Conservation (phyloP, 108 stramenopile genomes). For the Nitzschia sp. region DNA sequence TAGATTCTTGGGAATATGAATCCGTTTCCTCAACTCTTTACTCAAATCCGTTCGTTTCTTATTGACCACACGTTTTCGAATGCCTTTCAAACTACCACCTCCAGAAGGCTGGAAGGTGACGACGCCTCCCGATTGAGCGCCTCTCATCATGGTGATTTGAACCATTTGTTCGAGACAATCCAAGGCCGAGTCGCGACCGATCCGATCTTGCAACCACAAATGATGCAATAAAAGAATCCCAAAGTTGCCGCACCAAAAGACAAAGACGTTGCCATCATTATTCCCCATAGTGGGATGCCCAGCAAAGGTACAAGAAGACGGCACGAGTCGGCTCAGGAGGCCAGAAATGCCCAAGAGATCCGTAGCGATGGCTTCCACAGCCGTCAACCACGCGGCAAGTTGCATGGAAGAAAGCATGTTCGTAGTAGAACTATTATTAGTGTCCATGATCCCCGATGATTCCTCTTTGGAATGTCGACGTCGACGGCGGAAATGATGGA, state of each 20-base stretch:
- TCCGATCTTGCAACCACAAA: slow-evolving; percentile 52
- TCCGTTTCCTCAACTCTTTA: slow-evolving; percentile 42
- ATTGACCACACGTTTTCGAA: slow-evolving; percentile 79
- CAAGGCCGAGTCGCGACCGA: slow-evolving; percentile 58
- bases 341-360: slow-evolving; percentile 54
- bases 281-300: not conserved
- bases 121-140: slow-evolving; percentile 83
- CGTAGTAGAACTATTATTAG: not conserved
- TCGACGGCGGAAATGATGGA: slow-evolving; percentile 6
- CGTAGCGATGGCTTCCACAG: slow-evolving; percentile 62
- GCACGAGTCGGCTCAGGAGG: no score
- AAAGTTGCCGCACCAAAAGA: slow-evolving; percentile 80
- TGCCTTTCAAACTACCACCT: slow-evolving; percentile 26
- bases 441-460: not conserved
- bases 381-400: slow-evolving; percentile 54
- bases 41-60: slow-evolving; percentile 74
- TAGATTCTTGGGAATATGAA: slow-evolving; percentile 25
- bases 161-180: slow-evolving; percentile 78
- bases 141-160: slow-evolving; percentile 86
- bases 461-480: not conserved
- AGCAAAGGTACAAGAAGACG: not conserved
- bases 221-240: slow-evolving; percentile 72
- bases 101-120: slow-evolving; percentile 39
- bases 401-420: slow-evolving; percentile 14
- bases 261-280: not conserved